Base-by-base conservation (phyloP, 2,329 filamentous ascomycete genomes). In the Verticillium nonalfalfae region DNA sequence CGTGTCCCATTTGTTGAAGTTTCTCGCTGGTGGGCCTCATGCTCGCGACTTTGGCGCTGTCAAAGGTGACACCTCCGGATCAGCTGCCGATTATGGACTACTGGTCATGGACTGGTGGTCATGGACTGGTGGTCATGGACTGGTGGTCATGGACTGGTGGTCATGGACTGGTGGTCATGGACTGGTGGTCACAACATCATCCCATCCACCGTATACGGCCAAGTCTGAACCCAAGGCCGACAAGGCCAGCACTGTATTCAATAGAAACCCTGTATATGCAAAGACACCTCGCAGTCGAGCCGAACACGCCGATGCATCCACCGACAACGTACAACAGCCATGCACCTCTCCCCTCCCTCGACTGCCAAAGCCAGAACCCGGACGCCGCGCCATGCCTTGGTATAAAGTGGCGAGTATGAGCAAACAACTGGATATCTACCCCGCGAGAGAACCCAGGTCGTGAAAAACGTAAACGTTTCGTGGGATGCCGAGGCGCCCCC, bases 381-480 rank as follows among this genome's bases (percentile, higher is more conserved):
- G 62, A 65, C 64, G 62, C 64, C 64, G 63, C 63, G 64, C 64
- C 62, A 65, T 65, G 64, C 61, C 64, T 61, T 63, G 64, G 62
- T 65, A 63, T 64, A 63, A 61, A 60, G 21, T 60, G 26, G 45
- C 55, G 56, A 38, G 36, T 45, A 38, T 36, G 38, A 45, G 26
- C 31, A 38, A 35, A 57, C 31, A 55, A 58, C 50, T 60, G 60
- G 63, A 65, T 64, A 65, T 64, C 54, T 34, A 56, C 26, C 54
- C 54, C 54, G 26, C 54, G 54, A 39, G 39, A 59, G 34, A 34
- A 31, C 40, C 58, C 31, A 35, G 31, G 40, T 59, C 58, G 45
- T 59, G 33, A 59, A 38, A 45, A 45, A 58, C 58, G 58, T 59
- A 31, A 45, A 55, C 40, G 13, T 59, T 26, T 21, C 54, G 33